Percentiles rank a stretch among this genome's conserved stretches.
Evolutionary conservation across 176 grass and related monocot species (phyloP).

Genomic region (Stipa capillata): DNA sequence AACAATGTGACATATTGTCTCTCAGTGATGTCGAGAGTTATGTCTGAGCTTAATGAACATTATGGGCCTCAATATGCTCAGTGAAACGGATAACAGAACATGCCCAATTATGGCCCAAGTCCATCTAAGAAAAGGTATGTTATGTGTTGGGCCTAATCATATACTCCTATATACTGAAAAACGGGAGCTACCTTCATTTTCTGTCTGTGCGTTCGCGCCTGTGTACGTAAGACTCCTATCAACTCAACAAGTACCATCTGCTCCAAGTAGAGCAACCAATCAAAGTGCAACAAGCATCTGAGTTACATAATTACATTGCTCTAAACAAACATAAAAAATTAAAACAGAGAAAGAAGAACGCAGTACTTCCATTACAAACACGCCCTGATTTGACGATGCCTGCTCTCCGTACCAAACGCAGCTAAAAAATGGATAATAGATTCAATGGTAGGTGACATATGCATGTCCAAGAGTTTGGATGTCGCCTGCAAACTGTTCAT

Average conservation of each 20-base stretch:
- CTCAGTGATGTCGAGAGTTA: too few relatives aligned
- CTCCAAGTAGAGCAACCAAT: too few relatives aligned
- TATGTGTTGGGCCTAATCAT: neutral
- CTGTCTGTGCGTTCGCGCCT: too few relatives aligned
- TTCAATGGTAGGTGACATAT: neutral
- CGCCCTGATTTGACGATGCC: too few relatives aligned
- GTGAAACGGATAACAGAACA: neutral
- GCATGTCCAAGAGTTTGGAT: neutral
- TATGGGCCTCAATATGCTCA: neutral
- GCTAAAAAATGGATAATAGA: neutral
- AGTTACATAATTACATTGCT: neutral
- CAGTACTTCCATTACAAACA: neutral
- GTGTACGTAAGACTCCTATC: too few relatives aligned
- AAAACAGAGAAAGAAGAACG: neutral
- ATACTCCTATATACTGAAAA: too few relatives aligned
- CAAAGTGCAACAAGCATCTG: neutral
- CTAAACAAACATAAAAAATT: neutral
- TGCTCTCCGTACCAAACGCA: neutral
- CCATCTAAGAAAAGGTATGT: neutral
- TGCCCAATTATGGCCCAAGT: neutral
- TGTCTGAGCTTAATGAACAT: too few relatives aligned
- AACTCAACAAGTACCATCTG: neutral
- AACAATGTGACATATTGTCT: too few relatives aligned
- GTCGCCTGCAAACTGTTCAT: neutral
- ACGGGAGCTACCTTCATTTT: too few relatives aligned